Evolutionary conservation across 139 green algal species (phyloP), one percentile per base, ranked within the genome.

Genomic region (Nannochloris sp.): DNA sequence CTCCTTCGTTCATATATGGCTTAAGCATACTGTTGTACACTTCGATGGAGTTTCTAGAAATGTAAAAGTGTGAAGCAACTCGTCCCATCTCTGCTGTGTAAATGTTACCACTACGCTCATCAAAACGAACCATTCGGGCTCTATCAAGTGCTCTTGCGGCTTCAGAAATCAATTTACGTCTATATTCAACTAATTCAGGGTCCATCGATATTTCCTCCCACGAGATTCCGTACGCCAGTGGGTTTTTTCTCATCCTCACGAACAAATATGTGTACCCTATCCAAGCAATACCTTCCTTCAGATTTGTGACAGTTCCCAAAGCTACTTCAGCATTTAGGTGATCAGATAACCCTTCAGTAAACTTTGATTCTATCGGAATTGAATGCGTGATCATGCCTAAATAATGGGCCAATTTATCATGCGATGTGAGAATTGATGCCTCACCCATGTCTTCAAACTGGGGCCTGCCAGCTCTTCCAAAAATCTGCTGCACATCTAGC

Each of bases 401-500:
- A 78, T 99, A 99, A 73, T 97, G 87, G 9, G 89, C 68, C 53
- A 99, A 84, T 78, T 96, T 93, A 68, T 89, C 81, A 66, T 99
- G 92, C 3, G 80, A 80, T 33, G 93, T 99, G 75, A 99, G 89
- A 82, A 99, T 20, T 69, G 12, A 53, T 61, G 31, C 69, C 55
- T 69, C 62, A 23, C 82, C 80, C 8, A 37, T 73, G 53, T 82
- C 77, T 63, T 93, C 82, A 66, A 82, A 94, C 73, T 98, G 93
- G 2, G 93, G 93, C 14, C 93, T 71, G 9, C 93, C 93, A 8
- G 93, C 93, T 9, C 93, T 82, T 5, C 93, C 93, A 76, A 99
- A 99, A 70, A 99, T 99, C 82, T 97, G 91, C 78, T 96, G 86
- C 56, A 99, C 93, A 59, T 99, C 93, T 40, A 99, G 79, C 81